phyloP scores from a whole-genome alignment of 2,329 filamentous ascomycete species.

The Alternaria atra region DNA sequence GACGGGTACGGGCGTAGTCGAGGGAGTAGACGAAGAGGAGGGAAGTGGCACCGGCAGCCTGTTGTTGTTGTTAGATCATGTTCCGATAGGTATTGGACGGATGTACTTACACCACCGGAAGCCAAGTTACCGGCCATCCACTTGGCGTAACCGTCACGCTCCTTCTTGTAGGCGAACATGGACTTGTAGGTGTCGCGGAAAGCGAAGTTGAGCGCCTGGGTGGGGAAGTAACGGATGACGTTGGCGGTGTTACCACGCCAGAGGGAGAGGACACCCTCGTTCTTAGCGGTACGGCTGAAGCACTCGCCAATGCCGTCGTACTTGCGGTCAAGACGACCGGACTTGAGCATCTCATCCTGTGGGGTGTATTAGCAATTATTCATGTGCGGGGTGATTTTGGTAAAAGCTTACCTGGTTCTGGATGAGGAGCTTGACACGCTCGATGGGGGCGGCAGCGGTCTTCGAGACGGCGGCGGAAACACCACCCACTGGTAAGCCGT shows the following conservation, averaged over 20 bases:
- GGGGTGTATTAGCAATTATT: conserved; percentile 28
- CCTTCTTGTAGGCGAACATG: conserved; percentile 99
- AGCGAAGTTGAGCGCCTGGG: conserved; percentile 99
- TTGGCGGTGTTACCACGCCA: conserved; percentile 99
- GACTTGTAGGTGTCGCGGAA: conserved; percentile 99
- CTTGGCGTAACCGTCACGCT: conserved; percentile 95
- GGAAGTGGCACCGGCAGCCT: conserved; percentile 98
- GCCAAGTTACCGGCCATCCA: conserved; percentile 99
- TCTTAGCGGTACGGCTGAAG: conserved; percentile 88
- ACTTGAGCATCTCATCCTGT: conserved; percentile 99
- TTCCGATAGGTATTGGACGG: background rate
- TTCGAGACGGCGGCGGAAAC: conserved; percentile 99
- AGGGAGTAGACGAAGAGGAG: conserved; percentile 99
- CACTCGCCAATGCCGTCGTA: conserved; percentile 94
- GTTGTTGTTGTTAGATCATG: conserved; percentile 24
- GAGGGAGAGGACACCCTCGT: conserved; percentile 93
- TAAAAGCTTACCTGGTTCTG: conserved; percentile 92
- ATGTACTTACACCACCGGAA: conserved; percentile 90
- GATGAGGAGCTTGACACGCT: conserved; percentile 99
- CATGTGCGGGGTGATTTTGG: background rate
- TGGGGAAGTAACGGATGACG: conserved; percentile 99
- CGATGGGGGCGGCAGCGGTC: conserved; percentile 99
- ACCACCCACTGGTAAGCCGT: conserved; percentile 82
- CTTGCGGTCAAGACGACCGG: conserved; percentile 96
- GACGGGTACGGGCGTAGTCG: conserved; percentile 99